Evolutionary conservation across 768 basidiomycete species (phyloP), one percentile per base, ranked within the genome.

Genomic region (Omphalotus guepiniiformis): DNA sequence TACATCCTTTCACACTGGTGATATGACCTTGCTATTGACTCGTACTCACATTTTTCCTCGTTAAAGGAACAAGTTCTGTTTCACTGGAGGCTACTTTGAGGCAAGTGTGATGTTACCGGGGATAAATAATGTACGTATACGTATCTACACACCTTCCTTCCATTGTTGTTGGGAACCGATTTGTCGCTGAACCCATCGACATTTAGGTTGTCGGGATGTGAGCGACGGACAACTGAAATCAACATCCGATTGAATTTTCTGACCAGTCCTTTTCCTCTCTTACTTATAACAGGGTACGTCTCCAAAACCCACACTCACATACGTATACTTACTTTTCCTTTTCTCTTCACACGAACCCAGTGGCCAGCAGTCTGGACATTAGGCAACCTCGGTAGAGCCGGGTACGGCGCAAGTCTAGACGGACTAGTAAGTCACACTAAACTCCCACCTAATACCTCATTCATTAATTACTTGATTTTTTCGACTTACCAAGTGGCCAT

Each of bases 11-110:
- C n/a, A n/a, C n/a, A n/a, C n/a, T n/a, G n/a, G n/a, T n/a, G n/a
- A n/a, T n/a, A n/a, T n/a, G n/a, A n/a, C n/a, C n/a, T n/a, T n/a
- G n/a, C n/a, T n/a, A n/a, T n/a, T n/a, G n/a, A n/a, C n/a, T n/a
- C n/a, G n/a, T n/a, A n/a, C n/a, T n/a, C n/a, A n/a, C n/a, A n/a
- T n/a, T n/a, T n/a, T n/a, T n/a, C n/a, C n/a, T n/a, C n/a, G n/a
- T n/a, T n/a, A n/a, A n/a, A n/a, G 69, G 87, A 93, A 93, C 65
- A 91, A 93, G 65, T 85, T 95, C 51, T 94, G 88, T 63, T 93
- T 92, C 65, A 88, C 87, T 12, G 88, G 86, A 19, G 90, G 91
- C 21, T 79, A 84, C 47, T 74, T 91, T 42, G 85, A 89, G 58
- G 62, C 73, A 1, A 74, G 66, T 7, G 81, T 87, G 6, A 71